Base-by-base conservation (phyloP, 2,329 filamentous ascomycete genomes). In the Aspergillus sp. region DNA sequence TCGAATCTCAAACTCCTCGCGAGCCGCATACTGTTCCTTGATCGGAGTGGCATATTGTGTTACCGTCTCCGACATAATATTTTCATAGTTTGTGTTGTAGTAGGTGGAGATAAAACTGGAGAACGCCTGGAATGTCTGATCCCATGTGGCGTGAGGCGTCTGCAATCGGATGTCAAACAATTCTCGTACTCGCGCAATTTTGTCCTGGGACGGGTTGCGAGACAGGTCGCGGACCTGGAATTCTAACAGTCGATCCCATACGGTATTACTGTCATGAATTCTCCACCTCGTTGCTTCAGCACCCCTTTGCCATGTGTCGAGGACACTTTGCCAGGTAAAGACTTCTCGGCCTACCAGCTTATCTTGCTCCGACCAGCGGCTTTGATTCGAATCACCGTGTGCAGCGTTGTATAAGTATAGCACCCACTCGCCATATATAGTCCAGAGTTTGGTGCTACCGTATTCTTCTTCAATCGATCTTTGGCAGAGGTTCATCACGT, bases 201-300 rank as follows among this genome's bases (percentile, higher is more conserved):
- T 82, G 11, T 81, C 77, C 40, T 78, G 73, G 2, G 78, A 74
- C 0, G 81, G 78, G 3, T 74, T 69, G 27, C 75, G 76, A 27
- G 79, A 74, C 24, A 85, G 73, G 53, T 86, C 82, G 56, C 82
- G 78, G 57, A 82, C 73, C 42, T 83, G 67, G 5, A 86, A 74
- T 42, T 84, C 78, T 34, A 86, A 75, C 61, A 84, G 85, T 34
- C 81, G 82, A 68, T 87, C 81, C 85, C 85, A 88, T 5, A 88
- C 77, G 3, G 82, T 62, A 64, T 86, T 80, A 65, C 85, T 86
- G 64, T 85, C 82, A 63, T 85, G 83, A 51, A 88, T 79, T 44
- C 84, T 82, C 78, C 82, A 85, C 56, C 81, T 80, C 15, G 86
- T 87, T 13, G 80, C 80, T 37, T 83, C 78, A 5, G 81, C 78